A percentile compares a stretch with the other conserved stretches of the same genome.
These are phyloP conservation scores for Xylaria sp. DNA, from an alignment of 2,329 filamentous ascomycete species.

Conservation along the genomic window DNA sequence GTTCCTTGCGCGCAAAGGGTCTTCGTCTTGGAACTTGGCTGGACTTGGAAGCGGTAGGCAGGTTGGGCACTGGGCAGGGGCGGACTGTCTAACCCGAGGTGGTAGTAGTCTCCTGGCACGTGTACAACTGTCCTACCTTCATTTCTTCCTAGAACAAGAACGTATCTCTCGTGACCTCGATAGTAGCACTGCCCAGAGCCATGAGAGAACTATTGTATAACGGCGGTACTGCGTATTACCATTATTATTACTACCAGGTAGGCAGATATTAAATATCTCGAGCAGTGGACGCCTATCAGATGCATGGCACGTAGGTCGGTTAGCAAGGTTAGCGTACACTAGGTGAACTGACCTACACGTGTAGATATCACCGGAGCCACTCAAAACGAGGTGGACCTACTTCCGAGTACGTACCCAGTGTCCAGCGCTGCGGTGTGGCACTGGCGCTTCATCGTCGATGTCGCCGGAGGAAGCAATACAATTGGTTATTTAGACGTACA, in stretches of 20 bases:
- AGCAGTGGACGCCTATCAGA: neutral
- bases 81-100: neutral
- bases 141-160: neutral
- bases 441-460: constrained; percentile 23
- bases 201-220: neutral
- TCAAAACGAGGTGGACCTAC: constrained; percentile 2
- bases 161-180: neutral
- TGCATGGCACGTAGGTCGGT: neutral
- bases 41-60: neutral
- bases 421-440: neutral
- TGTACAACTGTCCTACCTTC: neutral
- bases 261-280: neutral
- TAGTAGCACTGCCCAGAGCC: neutral
- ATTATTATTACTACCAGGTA: neutral
- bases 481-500: constrained; percentile 9
- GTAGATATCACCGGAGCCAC: neutral
- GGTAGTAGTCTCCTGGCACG: neutral
- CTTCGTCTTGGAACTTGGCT: neutral
- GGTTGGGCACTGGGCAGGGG: too few relatives aligned
- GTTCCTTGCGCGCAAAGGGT: constrained; percentile 30
- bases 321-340: neutral
- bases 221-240: neutral
- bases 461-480: constrained; percentile 5
- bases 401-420: neutral
- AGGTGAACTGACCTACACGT: neutral